phyloP scores from a whole-genome alignment of 1,284 basidiomycete genomes.

The Ceratobasidium sp. region DNA sequence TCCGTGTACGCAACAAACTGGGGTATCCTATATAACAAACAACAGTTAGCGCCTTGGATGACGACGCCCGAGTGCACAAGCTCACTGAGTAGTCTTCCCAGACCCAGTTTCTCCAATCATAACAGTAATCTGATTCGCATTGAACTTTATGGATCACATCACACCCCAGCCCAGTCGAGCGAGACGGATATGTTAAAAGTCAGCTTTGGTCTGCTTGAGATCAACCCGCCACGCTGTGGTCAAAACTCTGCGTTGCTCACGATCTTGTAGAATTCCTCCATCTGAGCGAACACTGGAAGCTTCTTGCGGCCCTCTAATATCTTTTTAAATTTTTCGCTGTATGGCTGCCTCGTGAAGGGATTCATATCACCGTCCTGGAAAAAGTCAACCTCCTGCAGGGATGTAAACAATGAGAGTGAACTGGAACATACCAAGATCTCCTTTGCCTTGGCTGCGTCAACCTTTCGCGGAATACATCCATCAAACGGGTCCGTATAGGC shows the following conservation, averaged over 20 bases:
- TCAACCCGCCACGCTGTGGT: constrained; percentile 44
- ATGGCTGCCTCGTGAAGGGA: constrained; percentile 88
- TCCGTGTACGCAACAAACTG: constrained; percentile 97
- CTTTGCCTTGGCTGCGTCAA: constrained; percentile 69
- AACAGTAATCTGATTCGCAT: constrained; percentile 89
- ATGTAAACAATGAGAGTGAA: neutral
- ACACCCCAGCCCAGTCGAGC: constrained; percentile 10
- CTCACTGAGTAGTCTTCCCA: constrained; percentile 97
- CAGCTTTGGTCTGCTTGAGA: constrained; percentile 53
- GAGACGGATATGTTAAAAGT: constrained; percentile 47
- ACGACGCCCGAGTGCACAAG: constrained; percentile 52
- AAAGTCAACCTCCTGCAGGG: constrained; percentile 19
- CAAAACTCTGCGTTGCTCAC: constrained; percentile 62
- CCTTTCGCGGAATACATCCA: too few relatives aligned
- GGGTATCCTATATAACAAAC: constrained; percentile 72
- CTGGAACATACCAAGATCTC: constrained; percentile 73
- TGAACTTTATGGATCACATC: constrained; percentile 69
- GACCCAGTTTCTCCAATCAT: constrained; percentile 99
- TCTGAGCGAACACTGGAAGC: constrained; percentile 92
- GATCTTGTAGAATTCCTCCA: constrained; percentile 91
- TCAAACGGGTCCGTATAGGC: constrained; percentile 54
- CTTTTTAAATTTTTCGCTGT: constrained; percentile 85
- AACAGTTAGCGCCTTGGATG: constrained; percentile 44
- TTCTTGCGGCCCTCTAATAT: constrained; percentile 89
- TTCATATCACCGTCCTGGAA: constrained; percentile 82